Evolutionary conservation across 257 asterid species (phyloP), one percentile per base, ranked within the genome.

Genomic region (Rehmannia glutinosa): DNA sequence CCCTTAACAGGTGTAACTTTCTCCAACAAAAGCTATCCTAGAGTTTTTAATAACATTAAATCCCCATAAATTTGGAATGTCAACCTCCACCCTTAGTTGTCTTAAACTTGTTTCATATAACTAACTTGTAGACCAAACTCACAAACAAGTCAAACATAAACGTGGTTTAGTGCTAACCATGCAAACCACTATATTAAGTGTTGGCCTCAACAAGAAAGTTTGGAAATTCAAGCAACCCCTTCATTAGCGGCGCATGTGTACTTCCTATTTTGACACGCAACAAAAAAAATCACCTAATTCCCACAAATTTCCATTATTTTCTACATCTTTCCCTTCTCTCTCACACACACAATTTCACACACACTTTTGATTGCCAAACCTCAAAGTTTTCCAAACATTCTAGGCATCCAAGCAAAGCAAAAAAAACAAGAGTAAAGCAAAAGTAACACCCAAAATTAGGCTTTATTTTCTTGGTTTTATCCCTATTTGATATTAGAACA

Each of bases 241-340:
- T 15, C 51, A 15, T 43, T 21, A 0, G 21, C 17, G 27, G 23
- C 24, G 43, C 36, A 3, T 10, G 0, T 21, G 11, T 8, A 4
- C 2, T 30, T 56, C 58, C 59, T 17, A 64, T 59, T 49, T 56
- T 47, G 61, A 64, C 80, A 75, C 80, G 80, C 80, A 64, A 69
- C 46, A 24, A 0, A 41, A 2, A 2, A 32, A 32, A 3, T 32
- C 38, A 5, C 38, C 38, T 32, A 32, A 52, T 25, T 20, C 4
- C n/a, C n/a, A n/a, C n/a, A n/a, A n/a, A n/a, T n/a, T n/a, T n/a
- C n/a, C n/a, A n/a, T n/a, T n/a, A n/a, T 41, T 41, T 17, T 72
- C 64, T 43, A 20, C 76, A 13, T 51, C 8, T 21, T 17, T 54
- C 61, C 47, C 30, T 25, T 55, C 24, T 64, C 27, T 30, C 61